A percentile compares a stretch with the other conserved stretches of the same genome.
phyloP scores from a whole-genome alignment of 1,284 basidiomycete species.

The Puccinia coronata region DNA sequence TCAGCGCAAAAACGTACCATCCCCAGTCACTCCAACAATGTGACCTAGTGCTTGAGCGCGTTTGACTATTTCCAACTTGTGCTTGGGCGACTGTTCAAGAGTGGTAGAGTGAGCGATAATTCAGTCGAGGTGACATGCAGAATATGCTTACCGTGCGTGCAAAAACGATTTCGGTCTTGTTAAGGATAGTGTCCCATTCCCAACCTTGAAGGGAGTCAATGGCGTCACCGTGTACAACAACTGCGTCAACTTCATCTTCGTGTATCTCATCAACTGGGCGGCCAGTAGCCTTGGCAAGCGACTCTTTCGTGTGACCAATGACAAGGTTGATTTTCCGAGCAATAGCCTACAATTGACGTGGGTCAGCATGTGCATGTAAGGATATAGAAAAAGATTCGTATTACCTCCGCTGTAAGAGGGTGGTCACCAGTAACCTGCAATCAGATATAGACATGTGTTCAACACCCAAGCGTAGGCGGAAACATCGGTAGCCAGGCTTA shows the following conservation, averaged over 20 bases:
- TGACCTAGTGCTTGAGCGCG: conserved; percentile 70
- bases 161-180: conserved; percentile 70
- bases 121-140: background rate
- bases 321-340: conserved; percentile 69
- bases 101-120: background rate
- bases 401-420: conserved; percentile 64
- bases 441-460: background rate
- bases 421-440: conserved; percentile 62
- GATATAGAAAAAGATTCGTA: background rate
- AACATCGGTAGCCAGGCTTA: conserved; percentile 62
- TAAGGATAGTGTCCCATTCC: conserved; percentile 65
- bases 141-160: conserved; percentile 65
- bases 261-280: conserved; percentile 66
- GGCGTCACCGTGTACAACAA: conserved; percentile 69
- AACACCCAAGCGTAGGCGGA: conserved; percentile 1
- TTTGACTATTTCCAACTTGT: conserved; percentile 73
- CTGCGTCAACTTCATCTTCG: conserved; percentile 68
- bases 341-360: conserved; percentile 61
- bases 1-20: conserved; percentile 5
- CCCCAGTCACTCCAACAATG: conserved; percentile 69
- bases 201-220: conserved; percentile 61
- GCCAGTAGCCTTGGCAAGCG: conserved; percentile 65
- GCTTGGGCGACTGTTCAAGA: conserved; percentile 64
- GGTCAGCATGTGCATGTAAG: background rate
- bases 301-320: conserved; percentile 66